Base-by-base conservation (phyloP, 2,329 filamentous ascomycete genomes). In the Neofusicoccum cordaticola region DNA sequence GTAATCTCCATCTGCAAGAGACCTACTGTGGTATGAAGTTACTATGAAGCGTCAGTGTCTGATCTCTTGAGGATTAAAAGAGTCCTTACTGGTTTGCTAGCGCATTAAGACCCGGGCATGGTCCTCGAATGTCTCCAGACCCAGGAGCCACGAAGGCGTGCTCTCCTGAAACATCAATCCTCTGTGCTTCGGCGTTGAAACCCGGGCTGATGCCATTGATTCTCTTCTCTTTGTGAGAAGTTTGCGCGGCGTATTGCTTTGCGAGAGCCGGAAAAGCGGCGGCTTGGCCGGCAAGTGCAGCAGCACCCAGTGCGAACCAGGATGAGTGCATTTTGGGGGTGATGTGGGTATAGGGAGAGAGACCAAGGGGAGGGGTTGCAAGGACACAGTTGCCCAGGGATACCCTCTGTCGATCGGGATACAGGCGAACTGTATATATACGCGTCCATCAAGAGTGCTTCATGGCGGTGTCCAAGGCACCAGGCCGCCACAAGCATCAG, bases 31-130 rank as follows among this genome's bases (percentile, higher is more conserved):
- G 53, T 8, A 58, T 13, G 15, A 44, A 58, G 15, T 58, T 58
- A 9, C 53, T 58, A 8, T 2, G 9, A 17, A 34, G 1, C 9
- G 37, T 56, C 19, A 56, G 52, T 17, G 3, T 35, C 8, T 34
- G 13, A 19, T 7, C 6, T 31, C 27, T 31, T 31, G 4, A 31
- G 27, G n/a, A 9, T 17, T 5, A 3, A 13, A 12, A 5, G 52
- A 15, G 13, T 4, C 17, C 39, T 15, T 61, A 48, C 42, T 61
- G 57, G n/a, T 61, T 61, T 9, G 57, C 57, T 1, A 61, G n/a
- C 7, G 57, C 57, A 50, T 61, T 61, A 11, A 61, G 45, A 13
- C 57, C 57, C 12, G 57, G 57, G 34, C 57, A 61, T 15, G 57
- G 57, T 11, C 57, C 57, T 50, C 57, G 35, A 9, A 37, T 22